Percentiles rank a stretch among this genome's conserved stretches.
phyloP scores from a whole-genome alignment of 1,139 yeast species.

The Sugiyamaella xylanicola region DNA sequence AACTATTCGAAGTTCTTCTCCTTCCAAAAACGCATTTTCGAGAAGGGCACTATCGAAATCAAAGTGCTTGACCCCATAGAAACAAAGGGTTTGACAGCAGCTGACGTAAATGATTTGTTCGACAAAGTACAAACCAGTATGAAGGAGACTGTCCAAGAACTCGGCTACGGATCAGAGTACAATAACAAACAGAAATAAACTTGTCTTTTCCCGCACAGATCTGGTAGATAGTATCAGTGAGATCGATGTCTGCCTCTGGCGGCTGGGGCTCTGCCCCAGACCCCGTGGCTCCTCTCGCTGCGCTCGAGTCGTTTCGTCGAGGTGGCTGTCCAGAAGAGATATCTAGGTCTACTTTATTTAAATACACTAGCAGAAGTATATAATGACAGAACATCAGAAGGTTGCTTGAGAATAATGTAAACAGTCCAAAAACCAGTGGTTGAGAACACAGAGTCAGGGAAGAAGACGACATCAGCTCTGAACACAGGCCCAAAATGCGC shows the following conservation, averaged over 20 bases:
- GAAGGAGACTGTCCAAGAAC: conserved; percentile 42
- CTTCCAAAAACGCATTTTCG: conserved; percentile 50
- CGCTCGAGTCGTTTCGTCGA: not conserved
- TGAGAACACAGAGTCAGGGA: no score
- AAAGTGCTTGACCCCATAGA: conserved; percentile 69
- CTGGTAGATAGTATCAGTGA: not conserved
- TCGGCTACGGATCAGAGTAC: conserved; percentile 38
- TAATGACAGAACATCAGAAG: no score
- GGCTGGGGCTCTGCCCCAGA: conserved; percentile 2
- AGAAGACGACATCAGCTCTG: no score
- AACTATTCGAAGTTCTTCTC: conserved; percentile 78
- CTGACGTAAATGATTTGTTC: conserved; percentile 57
- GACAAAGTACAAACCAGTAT: conserved; percentile 44
- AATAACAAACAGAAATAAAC: conserved; percentile 6
- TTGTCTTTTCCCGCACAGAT: not conserved
- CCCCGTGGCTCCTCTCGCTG: not conserved
- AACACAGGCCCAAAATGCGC: no score
- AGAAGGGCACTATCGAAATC: conserved; percentile 61
- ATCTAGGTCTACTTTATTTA: no score
- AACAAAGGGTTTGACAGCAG: conserved; percentile 59
- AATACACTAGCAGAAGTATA: no score
- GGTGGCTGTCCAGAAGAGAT: no score
- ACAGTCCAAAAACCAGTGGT: no score
- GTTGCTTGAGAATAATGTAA: no score
- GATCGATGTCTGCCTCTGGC: not conserved